phyloP scores from a whole-genome alignment of 2,329 filamentous ascomycete genomes.

The Cladosporium sp. region DNA sequence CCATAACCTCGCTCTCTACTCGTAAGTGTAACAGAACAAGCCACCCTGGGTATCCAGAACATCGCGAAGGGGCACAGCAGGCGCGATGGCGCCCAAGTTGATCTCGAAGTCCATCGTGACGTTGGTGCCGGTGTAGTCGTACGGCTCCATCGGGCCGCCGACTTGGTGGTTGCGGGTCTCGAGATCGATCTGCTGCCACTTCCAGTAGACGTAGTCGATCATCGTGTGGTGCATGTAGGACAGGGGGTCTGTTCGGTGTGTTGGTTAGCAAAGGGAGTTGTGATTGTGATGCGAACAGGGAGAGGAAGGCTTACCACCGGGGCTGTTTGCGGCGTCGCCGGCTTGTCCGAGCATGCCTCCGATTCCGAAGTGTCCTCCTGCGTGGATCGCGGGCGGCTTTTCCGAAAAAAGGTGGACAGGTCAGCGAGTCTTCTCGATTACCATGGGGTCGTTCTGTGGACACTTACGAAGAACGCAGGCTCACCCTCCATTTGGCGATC shows the following conservation, averaged over 20 bases:
- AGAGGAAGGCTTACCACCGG: slow-evolving; percentile 17
- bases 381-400: slow-evolving; percentile 18
- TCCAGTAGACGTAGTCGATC: slow-evolving; percentile 24
- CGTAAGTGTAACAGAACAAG: slow-evolving; percentile 24
- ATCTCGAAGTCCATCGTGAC: slow-evolving; percentile 18
- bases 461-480: background rate
- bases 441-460: too few relatives aligned
- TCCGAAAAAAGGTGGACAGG: too few relatives aligned
- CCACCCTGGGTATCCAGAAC: slow-evolving; percentile 20
- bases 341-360: slow-evolving; percentile 17
- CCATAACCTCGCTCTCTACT: too few relatives aligned
- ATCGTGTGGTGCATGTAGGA: slow-evolving; percentile 28
- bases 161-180: slow-evolving; percentile 13
- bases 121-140: background rate
- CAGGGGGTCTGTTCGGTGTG: slow-evolving; percentile 23
- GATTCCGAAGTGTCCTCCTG: slow-evolving; percentile 23
- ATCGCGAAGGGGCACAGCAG: slow-evolving; percentile 18
- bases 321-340: slow-evolving; percentile 22
- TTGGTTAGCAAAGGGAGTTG: too few relatives aligned
- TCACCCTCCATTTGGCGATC: slow-evolving; percentile 18
- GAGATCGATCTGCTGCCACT: slow-evolving; percentile 22
- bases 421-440: too few relatives aligned
- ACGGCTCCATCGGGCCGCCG: background rate
- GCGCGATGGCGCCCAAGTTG: slow-evolving; percentile 17
- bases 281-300: too few relatives aligned